phyloP scores from a whole-genome alignment of 257 asterid species.

The Nicotiana obtusifolia region DNA sequence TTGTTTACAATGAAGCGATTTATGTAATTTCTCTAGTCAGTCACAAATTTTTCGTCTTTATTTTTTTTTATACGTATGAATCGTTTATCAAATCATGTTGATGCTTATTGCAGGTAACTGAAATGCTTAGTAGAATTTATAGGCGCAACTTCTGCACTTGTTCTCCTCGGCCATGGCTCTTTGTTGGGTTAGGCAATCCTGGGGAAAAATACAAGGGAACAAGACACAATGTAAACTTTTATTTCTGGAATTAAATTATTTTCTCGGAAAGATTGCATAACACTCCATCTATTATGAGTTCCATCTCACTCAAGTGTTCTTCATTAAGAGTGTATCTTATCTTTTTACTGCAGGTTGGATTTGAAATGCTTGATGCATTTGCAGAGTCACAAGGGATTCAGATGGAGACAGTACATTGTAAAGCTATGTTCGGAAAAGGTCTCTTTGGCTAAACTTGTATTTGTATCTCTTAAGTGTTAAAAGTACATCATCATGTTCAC shows the following conservation, averaged over 20 bases:
- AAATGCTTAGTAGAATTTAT: conserved; percentile 46
- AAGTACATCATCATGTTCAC: background rate
- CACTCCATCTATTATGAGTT: background rate
- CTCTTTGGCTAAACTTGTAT: conserved; percentile 1
- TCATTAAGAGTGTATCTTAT: background rate
- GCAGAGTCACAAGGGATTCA: conserved; percentile 53
- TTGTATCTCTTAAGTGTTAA: background rate
- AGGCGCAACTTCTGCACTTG: conserved; percentile 38
- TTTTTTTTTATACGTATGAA: no score
- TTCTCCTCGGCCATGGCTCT: conserved; percentile 70
- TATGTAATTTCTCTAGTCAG: no score
- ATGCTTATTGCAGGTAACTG: conserved; percentile 3
- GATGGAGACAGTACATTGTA: conserved; percentile 74
- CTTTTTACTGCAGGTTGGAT: conserved; percentile 38
- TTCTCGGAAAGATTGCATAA: background rate
- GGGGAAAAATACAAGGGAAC: conserved; percentile 80
- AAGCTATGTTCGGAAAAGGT: conserved; percentile 90
- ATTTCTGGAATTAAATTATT: background rate
- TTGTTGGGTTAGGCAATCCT: conserved; percentile 92
- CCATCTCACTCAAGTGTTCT: background rate
- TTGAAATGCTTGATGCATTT: conserved; percentile 80
- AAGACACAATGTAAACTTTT: conserved; percentile 53
- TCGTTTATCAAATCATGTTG: background rate
- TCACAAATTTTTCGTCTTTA: no score
- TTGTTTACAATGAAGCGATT: no score